A percentile compares a stretch with the other conserved stretches of the same genome.
These are phyloP conservation scores for Gastrolobium villosum DNA, from an alignment of 306 rosid genomes.

Conservation along the genomic window DNA sequence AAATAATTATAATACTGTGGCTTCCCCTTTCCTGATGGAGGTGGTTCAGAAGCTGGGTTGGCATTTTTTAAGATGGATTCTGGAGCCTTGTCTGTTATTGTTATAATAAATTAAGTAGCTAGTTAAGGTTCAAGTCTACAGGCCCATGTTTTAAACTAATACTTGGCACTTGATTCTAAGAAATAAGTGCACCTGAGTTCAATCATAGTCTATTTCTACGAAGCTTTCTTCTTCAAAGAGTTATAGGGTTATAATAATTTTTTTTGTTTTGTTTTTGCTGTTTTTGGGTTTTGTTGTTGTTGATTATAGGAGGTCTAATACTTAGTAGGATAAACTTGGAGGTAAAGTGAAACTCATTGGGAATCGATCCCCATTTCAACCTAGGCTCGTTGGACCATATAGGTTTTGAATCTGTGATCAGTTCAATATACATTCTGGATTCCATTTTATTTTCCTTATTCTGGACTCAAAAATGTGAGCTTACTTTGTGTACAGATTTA, in stretches of 20 bases:
- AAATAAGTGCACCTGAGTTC: conserved; percentile 28
- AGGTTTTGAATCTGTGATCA: conserved; percentile 32
- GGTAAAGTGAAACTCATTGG: conserved; percentile 3
- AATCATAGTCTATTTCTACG: conserved; percentile 13
- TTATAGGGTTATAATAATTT: background rate
- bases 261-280: background rate
- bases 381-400: background rate
- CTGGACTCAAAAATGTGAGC: conserved; percentile 8
- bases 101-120: conserved; percentile 14
- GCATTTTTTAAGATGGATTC: conserved; percentile 19
- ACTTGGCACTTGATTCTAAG: background rate
- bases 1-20: background rate
- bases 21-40: conserved; percentile 6
- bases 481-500: conserved; percentile 32
- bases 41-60: conserved; percentile 39
- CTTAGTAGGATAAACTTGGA: conserved; percentile 28
- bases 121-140: background rate
- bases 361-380: conserved; percentile 22
- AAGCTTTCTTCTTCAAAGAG: conserved; percentile 12
- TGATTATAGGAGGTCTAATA: conserved; percentile 27
- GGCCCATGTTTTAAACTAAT: conserved; percentile 18
- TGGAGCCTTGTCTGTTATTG: conserved; percentile 10
- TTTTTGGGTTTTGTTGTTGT: background rate
- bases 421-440: conserved; percentile 24
- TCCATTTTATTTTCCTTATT: conserved; percentile 24